Evolutionary conservation across 2,329 filamentous ascomycete genomes (phyloP).

Genomic region (Onygena corvina): DNA sequence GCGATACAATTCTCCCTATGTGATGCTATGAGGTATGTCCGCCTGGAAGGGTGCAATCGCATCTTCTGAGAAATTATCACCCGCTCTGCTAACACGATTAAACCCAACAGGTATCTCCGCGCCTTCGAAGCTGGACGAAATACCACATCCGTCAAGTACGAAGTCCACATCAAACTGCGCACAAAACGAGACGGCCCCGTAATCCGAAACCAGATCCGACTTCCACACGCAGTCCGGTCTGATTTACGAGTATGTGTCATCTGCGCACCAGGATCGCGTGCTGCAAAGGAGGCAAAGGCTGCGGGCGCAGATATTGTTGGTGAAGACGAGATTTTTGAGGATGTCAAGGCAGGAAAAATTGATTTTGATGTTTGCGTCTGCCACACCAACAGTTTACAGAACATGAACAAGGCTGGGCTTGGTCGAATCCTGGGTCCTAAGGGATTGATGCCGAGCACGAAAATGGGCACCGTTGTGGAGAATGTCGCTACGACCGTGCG

Average conservation of each 20-base stretch:
- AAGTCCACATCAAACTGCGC: conserved; percentile 69
- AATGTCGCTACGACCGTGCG: conserved; percentile 63
- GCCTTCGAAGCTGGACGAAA: conserved; percentile 80
- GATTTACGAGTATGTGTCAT: conserved; percentile 84
- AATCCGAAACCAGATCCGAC: conserved; percentile 72
- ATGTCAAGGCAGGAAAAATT: conserved; percentile 62
- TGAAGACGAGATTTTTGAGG: conserved; percentile 72
- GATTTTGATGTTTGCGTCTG: conserved; percentile 84
- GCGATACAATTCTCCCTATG: conserved; percentile 67
- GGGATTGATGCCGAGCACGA: conserved; percentile 82
- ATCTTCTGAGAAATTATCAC: background rate
- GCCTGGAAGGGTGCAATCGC: background rate
- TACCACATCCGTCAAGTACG: conserved; percentile 68
- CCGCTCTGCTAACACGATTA: conserved; percentile 7
- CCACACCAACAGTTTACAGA: conserved; percentile 63
- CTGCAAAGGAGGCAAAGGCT: conserved; percentile 59
- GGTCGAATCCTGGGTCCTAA: conserved; percentile 74
- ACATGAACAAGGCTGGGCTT: conserved; percentile 67
- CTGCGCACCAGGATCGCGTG: conserved; percentile 65
- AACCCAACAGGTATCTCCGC: conserved; percentile 60
- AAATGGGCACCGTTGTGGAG: conserved; percentile 77
- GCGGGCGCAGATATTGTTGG: conserved; percentile 76
- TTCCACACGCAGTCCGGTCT: conserved; percentile 81
- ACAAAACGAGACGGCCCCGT: conserved; percentile 77
- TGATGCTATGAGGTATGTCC: conserved; percentile 68